These are phyloP conservation scores for Filobasidium floriforme DNA, from an alignment of 768 basidiomycete genomes.

Conservation along the genomic window DNA sequence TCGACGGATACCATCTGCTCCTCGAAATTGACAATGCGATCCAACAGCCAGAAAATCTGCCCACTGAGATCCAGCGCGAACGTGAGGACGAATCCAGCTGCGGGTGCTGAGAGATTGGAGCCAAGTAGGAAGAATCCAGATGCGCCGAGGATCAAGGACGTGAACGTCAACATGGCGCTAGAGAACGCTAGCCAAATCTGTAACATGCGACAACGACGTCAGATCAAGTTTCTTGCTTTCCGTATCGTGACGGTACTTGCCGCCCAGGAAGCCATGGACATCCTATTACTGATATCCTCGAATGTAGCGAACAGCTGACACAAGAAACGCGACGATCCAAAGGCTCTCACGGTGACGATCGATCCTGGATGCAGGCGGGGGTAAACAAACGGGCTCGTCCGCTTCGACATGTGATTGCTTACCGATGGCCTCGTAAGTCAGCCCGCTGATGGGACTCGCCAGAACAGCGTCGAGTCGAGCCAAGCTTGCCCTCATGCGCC, in stretches of 20 bases:
- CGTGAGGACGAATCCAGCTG: constrained; percentile 38
- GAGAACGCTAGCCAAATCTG: constrained; percentile 34
- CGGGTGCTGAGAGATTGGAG: constrained; percentile 27
- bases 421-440: constrained; percentile 5
- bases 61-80: constrained; percentile 33
- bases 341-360: constrained; percentile 28
- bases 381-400: background rate
- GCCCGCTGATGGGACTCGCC: background rate
- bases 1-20: constrained; percentile 43
- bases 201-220: background rate
- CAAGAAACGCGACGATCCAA: background rate
- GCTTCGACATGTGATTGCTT: background rate
- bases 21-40: constrained; percentile 34
- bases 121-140: constrained; percentile 34
- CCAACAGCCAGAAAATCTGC: constrained; percentile 30
- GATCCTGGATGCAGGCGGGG: constrained; percentile 23
- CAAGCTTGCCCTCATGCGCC: background rate
- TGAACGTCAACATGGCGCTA: constrained; percentile 25
- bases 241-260: constrained; percentile 19
- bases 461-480: background rate
- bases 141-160: constrained; percentile 31
- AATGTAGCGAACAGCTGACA: constrained; percentile 15
- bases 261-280: constrained; percentile 26
- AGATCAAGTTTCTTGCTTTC: background rate
- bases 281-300: constrained; percentile 31